Evolutionary conservation across 371 early-diverging fungal genomes (phyloP), one percentile per base, ranked within the genome.

Genomic region (Mortierella sp.): DNA sequence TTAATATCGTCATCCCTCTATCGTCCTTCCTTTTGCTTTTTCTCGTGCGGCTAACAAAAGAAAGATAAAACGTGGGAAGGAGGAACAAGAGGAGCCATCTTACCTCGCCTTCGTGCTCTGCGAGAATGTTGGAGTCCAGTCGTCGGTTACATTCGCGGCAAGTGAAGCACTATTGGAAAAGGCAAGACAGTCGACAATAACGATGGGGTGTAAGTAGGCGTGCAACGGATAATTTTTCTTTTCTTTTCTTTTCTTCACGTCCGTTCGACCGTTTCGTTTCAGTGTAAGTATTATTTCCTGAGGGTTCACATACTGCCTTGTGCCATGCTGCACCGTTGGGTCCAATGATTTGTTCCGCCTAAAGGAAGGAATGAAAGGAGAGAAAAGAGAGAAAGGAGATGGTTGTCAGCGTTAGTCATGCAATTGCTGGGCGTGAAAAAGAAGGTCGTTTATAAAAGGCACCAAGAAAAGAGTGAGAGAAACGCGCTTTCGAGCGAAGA

Each of bases 301-400:
- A 10, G 1, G 32, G 46, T 44, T 3, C 24, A 55, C 85, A 49
- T 81, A 85, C 85, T 12, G 79, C 43, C 41, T 85, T 85, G 70
- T 85, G 85, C 82, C 82, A 85, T 12, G 81, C 63, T 14, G 73
- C 75, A 18, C 85, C 82, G 43, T 80, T 81, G 21, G 85, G 85
- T 7, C 85, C 85, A 43, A 85, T 85, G 70, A 85, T 72, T 79
- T 85, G 85, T 49, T 85, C 85, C 32, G 85, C 85, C 85, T 85
- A 74, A 72, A 46, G 14, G 24, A 48, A 38, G 11, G 63, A 54
- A 75, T 27, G 48, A 63, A 14, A 16, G 14, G 41, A 35, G 12
- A 51, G 48, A 63, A 14, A 16, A 4, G 41, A 35, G 12, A 51
- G 46, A 46, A 46, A 2, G 24, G 38, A 24, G 70, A n/a, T 11